A percentile compares a stretch with the other conserved stretches of the same genome.
These are phyloP conservation scores for Marchantia paleacea DNA, from an alignment of 225 moss, liverwort and hornwort genomes.

Conservation along the genomic window DNA sequence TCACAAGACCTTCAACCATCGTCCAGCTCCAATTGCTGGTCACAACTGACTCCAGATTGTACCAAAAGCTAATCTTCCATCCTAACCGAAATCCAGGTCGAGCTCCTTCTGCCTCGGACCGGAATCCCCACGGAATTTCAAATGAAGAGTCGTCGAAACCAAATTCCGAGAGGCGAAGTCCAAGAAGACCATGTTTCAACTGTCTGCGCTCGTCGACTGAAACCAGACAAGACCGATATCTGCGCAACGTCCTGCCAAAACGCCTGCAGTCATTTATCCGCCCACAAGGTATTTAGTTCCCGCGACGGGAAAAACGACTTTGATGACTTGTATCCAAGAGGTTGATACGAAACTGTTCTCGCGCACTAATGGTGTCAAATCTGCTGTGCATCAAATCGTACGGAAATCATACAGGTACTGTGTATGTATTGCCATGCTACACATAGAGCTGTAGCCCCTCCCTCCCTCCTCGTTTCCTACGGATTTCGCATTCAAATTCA, in stretches of 20 bases:
- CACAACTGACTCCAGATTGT: not conserved
- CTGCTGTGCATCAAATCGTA: not conserved
- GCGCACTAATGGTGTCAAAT: not conserved
- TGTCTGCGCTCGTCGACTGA: not conserved
- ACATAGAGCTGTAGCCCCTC: not conserved
- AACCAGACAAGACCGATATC: not conserved
- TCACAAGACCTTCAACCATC: not conserved
- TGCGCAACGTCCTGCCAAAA: not conserved
- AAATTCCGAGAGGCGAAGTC: not conserved
- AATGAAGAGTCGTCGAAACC: not conserved
- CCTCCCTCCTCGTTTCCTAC: not conserved
- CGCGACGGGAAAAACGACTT: not conserved
- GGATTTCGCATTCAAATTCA: not conserved
- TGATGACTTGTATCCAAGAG: not conserved
- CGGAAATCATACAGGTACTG: not conserved
- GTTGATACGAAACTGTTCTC: not conserved
- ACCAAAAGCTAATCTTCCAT: not conserved
- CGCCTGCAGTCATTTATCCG: not conserved
- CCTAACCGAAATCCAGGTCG: constrained; percentile 6
- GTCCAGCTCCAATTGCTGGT: not conserved
- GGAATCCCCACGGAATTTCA: not conserved
- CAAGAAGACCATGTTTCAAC: not conserved
- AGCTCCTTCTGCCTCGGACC: not conserved
- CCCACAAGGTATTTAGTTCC: not conserved
- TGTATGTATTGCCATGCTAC: not conserved